Evolutionary conservation across 768 basidiomycete species (phyloP).

Genomic region (Tubosaeta sp.): DNA sequence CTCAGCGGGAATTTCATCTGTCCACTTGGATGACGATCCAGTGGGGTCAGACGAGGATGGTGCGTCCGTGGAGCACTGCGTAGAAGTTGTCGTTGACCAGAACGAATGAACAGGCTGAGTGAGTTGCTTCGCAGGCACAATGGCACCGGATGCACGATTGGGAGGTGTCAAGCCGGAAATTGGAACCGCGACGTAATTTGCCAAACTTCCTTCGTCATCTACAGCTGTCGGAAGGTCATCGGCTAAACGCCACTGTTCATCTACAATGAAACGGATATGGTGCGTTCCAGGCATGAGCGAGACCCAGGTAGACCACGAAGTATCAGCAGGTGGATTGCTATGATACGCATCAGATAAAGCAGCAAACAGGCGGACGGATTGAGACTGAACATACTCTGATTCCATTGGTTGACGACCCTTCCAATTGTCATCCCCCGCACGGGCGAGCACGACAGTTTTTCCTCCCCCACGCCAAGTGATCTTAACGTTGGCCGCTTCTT

Average conservation of each 20-base stretch:
- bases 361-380: neutral
- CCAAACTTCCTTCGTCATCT: slow-evolving; percentile 89
- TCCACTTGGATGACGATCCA: slow-evolving; percentile 53
- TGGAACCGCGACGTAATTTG: slow-evolving; percentile 78
- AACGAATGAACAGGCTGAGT: slow-evolving; percentile 36
- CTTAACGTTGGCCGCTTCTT: slow-evolving; percentile 38
- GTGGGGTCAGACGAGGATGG: slow-evolving; percentile 28
- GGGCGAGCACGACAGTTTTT: slow-evolving; percentile 58
- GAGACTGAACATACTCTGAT: slow-evolving; percentile 46
- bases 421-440: slow-evolving; percentile 76
- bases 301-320: slow-evolving; percentile 38
- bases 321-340: slow-evolving; percentile 31
- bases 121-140: slow-evolving; percentile 25
- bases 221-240: slow-evolving; percentile 83
- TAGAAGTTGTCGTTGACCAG: slow-evolving; percentile 39
- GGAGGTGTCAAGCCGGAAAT: slow-evolving; percentile 33
- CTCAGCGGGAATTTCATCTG: slow-evolving; percentile 69
- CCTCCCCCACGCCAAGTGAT: slow-evolving; percentile 68
- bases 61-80: slow-evolving; percentile 28
- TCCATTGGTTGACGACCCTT: slow-evolving; percentile 64
- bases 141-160: slow-evolving; percentile 32
- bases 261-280: slow-evolving; percentile 92
- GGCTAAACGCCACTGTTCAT: slow-evolving; percentile 78
- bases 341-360: slow-evolving; percentile 14
- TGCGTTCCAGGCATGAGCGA: slow-evolving; percentile 84